A percentile compares a stretch with the other conserved stretches of the same genome.
These are phyloP conservation scores for Apiotrichum porosum DNA, from an alignment of 1,284 basidiomycete genomes.

Conservation along the genomic window DNA sequence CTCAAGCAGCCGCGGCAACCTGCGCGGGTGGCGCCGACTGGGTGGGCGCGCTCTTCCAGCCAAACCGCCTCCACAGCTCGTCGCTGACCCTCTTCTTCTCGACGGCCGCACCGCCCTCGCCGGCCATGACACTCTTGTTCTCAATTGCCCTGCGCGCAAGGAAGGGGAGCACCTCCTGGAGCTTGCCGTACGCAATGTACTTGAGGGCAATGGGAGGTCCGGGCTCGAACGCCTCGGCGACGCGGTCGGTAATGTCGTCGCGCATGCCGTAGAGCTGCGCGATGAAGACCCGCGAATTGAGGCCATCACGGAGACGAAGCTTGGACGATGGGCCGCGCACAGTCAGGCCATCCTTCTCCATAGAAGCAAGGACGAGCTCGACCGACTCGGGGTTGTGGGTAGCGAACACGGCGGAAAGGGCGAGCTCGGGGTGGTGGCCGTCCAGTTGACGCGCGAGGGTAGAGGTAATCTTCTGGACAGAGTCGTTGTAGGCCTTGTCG, in stretches of 20 bases:
- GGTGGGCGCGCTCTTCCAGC: too few species aligned
- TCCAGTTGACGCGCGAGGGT: constrained; percentile 47
- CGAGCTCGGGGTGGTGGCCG: constrained; percentile 47
- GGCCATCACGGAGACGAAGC: constrained; percentile 11
- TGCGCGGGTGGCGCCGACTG: too few species aligned
- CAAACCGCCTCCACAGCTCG: constrained; percentile 17
- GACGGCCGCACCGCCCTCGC: constrained; percentile 55
- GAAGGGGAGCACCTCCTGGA: constrained; percentile 72
- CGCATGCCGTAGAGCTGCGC: constrained; percentile 87
- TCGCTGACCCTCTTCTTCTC: constrained; percentile 50
- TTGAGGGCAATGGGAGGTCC: constrained; percentile 68
- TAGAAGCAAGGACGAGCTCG: constrained; percentile 58
- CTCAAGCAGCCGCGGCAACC: too few species aligned
- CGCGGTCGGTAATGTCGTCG: constrained; percentile 68
- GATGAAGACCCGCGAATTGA: constrained; percentile 61
- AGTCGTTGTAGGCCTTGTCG: constrained; percentile 71
- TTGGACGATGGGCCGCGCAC: background rate
- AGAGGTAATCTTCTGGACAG: constrained; percentile 60
- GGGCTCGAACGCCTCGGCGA: constrained; percentile 58
- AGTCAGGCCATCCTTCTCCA: constrained; percentile 60
- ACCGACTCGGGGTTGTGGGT: constrained; percentile 76
- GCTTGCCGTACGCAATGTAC: constrained; percentile 76
- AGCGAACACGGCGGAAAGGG: constrained; percentile 71
- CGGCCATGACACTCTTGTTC: constrained; percentile 64
- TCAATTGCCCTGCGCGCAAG: constrained; percentile 69